Evolutionary conservation across 2,329 filamentous ascomycete genomes (phyloP), one percentile per base, ranked within the genome.

Genomic region (Alternaria conjuncta): DNA sequence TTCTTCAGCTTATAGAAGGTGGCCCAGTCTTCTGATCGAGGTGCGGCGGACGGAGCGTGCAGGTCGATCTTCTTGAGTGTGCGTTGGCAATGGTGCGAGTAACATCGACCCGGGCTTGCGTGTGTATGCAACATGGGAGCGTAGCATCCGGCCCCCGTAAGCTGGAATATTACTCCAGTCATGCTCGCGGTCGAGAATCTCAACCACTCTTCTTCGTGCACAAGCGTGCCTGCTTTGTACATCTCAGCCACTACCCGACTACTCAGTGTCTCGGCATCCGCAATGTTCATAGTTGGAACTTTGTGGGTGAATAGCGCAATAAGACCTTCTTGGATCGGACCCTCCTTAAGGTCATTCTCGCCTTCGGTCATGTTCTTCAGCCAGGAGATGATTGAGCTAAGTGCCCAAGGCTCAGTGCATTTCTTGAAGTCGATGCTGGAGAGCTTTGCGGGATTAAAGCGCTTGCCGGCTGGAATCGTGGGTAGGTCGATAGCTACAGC

Each of bases 251-350:
- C 89, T 0, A 97, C 92, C 44, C 88, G 89, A 62, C 88, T 87
- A 65, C 92, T 93, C 55, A 99, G 84, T 1, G 90, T 91, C 78
- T 99, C 96, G 0, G 96, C 96, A 83, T 99, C 96, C 6, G 95
- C 94, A 45, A 96, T 95, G 72, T 99, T 98, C 93, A 99, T 97
- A 0, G 94, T 99, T 0, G 96, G 94, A 1, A 99, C 94, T 80
- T 97, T 98, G 81, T 92, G 88, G 2, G 93, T 97, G 78, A 99
- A 98, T 7, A 99, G 84, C 28, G 90, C 92, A 45, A 97, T 90
- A 45, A 99, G 85, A 3, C 93, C 94, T 70, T 98, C 94, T 62
- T 93, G 90, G 55, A 99, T 89, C 2, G 92, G 90, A 74, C 93
- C 92, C 75, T 92, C 88, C 76, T 92, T 94, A 50, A 99, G 83